These are phyloP conservation scores for Xylaria longipes DNA, from an alignment of 495 filamentous ascomycete species.

Conservation along the genomic window DNA sequence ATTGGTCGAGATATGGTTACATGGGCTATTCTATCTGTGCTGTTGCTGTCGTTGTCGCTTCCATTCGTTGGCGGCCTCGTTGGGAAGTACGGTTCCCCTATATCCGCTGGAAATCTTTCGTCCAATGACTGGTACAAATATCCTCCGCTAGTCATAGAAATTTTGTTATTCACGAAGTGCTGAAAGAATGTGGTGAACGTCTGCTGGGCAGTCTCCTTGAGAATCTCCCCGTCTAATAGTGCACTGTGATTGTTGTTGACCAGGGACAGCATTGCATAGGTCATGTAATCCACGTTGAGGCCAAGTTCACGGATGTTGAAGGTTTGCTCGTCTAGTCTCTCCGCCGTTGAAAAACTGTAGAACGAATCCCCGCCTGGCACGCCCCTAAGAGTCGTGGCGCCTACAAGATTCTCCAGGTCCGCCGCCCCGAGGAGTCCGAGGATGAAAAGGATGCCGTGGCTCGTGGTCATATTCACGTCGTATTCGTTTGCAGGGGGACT, in stretches of 20 bases:
- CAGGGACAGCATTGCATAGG: constrained; percentile 44
- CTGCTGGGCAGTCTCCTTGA: constrained; percentile 33
- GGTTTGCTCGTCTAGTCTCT: constrained; percentile 44
- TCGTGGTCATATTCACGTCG: constrained; percentile 26
- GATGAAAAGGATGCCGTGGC: constrained; percentile 46
- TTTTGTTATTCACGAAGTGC: constrained; percentile 43
- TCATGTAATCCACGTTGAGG: constrained; percentile 50
- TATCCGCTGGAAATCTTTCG: constrained; percentile 36
- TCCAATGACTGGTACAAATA: constrained; percentile 44
- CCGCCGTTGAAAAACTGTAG: constrained; percentile 11
- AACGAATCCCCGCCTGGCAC: background rate
- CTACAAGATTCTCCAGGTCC: constrained; percentile 25
- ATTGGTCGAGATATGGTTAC: constrained; percentile 33
- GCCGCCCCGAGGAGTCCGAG: constrained; percentile 40
- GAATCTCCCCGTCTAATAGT: constrained; percentile 35
- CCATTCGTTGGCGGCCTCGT: background rate
- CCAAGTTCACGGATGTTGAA: constrained; percentile 47
- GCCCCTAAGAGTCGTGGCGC: constrained; percentile 6
- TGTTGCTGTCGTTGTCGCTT: constrained; percentile 18
- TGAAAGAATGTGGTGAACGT: constrained; percentile 49
- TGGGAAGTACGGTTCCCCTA: background rate
- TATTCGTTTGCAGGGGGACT: background rate
- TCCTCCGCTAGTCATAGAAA: constrained; percentile 35
- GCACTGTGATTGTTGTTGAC: constrained; percentile 38
- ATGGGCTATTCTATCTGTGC: constrained; percentile 25